A percentile compares a stretch with the other conserved stretches of the same genome.
phyloP scores from a whole-genome alignment of 2,329 filamentous ascomycete species.

The Xylariales sp. region DNA sequence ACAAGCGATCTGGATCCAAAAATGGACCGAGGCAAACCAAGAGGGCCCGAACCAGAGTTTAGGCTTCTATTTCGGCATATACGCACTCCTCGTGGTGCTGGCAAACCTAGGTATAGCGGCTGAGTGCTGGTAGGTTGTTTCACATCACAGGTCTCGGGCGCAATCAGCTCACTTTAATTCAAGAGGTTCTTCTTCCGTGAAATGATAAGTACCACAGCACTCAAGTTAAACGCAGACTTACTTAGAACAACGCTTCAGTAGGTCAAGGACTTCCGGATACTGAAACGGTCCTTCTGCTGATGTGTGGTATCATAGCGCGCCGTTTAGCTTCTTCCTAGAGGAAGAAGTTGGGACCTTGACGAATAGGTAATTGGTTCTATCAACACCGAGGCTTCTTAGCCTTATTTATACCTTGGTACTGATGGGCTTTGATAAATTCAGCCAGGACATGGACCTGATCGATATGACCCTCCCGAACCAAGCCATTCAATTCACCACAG shows the following conservation, averaged over 20 bases:
- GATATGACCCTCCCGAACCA: background rate
- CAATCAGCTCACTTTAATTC: too few relatives aligned
- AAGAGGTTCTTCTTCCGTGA: background rate
- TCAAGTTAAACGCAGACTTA: conserved; percentile 1
- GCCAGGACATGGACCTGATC: conserved; percentile 5
- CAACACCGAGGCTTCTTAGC: too few relatives aligned
- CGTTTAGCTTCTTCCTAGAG: conserved; percentile 1
- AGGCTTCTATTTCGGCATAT: conserved; percentile 20
- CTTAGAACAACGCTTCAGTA: background rate
- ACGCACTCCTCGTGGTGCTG: conserved; percentile 9
- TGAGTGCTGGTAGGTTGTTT: background rate
- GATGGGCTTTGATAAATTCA: too few relatives aligned
- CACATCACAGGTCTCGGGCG: too few relatives aligned
- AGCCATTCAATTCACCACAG: background rate
- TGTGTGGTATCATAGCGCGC: background rate
- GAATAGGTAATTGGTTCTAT: background rate
- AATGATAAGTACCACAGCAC: conserved; percentile 1
- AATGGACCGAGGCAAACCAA: conserved; percentile 12
- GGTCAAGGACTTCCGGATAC: background rate
- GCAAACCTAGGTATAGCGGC: background rate
- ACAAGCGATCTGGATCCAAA: background rate
- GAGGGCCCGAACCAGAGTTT: conserved; percentile 6
- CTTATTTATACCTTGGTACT: too few relatives aligned
- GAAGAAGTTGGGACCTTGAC: conserved; percentile 1
- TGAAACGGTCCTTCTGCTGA: background rate